A percentile compares a stretch with the other conserved stretches of the same genome.
phyloP scores from a whole-genome alignment of 1,284 basidiomycete species.

The Chalciporus sp. region DNA sequence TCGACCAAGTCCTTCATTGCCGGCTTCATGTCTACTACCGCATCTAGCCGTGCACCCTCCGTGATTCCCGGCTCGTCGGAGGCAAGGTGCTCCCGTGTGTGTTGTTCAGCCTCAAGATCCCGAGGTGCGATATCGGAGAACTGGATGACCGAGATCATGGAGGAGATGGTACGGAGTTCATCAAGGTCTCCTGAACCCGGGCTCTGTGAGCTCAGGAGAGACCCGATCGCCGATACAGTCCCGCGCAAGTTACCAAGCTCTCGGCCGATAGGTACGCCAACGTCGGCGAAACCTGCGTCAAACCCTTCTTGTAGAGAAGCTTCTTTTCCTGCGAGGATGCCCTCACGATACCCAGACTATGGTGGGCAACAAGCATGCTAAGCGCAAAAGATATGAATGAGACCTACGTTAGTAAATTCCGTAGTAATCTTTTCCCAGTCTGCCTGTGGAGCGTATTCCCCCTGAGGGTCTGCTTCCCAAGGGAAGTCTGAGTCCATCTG shows the following conservation, averaged over 20 bases:
- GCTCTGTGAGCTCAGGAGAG: conserved; percentile 45
- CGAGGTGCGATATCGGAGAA: conserved; percentile 69
- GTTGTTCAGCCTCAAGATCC: conserved; percentile 72
- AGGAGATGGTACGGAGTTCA: conserved; percentile 55
- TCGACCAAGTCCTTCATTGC: conserved; percentile 45
- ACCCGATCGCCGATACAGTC: conserved; percentile 56
- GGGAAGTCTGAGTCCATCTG: conserved; percentile 55
- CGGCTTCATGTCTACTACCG: conserved; percentile 40
- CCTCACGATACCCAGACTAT: conserved; percentile 86
- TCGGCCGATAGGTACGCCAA: conserved; percentile 75
- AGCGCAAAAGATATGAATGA: neutral
- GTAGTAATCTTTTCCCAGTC: conserved; percentile 69
- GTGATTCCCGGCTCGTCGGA: conserved; percentile 36
- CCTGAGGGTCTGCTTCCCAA: conserved; percentile 51
- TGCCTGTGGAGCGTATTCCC: conserved; percentile 38
- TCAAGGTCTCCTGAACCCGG: conserved; percentile 20
- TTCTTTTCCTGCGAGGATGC: conserved; percentile 85
- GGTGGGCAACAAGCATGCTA: conserved; percentile 3
- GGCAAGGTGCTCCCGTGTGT: conserved; percentile 65
- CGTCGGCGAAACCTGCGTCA: conserved; percentile 71
- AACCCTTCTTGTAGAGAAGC: conserved; percentile 79
- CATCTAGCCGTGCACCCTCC: conserved; percentile 43
- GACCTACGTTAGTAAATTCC: conserved; percentile 64
- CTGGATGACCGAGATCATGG: conserved; percentile 55
- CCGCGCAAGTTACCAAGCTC: conserved; percentile 75